Percentiles rank a stretch among this genome's conserved stretches.
Conservation (phyloP, 345 rosid genomes). For the Eucalyptus regnans region DNA sequence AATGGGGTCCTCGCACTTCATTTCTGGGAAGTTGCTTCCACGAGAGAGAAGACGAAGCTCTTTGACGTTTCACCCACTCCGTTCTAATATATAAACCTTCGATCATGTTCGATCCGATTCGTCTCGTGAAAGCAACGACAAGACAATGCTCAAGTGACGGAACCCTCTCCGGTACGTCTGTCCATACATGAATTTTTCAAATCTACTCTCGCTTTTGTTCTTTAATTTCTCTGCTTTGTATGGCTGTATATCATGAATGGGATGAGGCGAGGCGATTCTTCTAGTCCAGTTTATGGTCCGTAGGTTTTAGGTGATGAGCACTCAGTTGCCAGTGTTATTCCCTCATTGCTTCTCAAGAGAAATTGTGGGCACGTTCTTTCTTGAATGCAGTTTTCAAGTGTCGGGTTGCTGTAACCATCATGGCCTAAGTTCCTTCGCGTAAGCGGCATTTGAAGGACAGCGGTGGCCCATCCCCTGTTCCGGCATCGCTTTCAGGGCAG, state of each 20-base stretch:
- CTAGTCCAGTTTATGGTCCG: neutral
- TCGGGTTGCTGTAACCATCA: neutral
- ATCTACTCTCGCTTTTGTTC: neutral
- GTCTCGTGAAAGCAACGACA: neutral
- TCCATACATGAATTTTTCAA: neutral
- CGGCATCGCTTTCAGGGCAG: neutral
- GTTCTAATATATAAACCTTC: neutral
- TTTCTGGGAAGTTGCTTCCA: neutral
- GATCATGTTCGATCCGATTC: neutral
- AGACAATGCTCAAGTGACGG: neutral
- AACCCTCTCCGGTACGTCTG: neutral
- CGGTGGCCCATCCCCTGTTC: neutral
- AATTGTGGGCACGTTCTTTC: neutral
- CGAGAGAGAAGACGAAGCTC: neutral
- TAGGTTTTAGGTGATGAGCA: neutral
- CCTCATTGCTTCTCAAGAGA: neutral
- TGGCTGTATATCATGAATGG: neutral
- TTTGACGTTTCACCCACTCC: neutral
- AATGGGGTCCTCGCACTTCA: neutral
- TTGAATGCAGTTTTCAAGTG: neutral
- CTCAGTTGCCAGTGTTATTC: neutral
- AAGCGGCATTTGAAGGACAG: slow-evolving; percentile 1
- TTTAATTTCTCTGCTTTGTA: neutral
- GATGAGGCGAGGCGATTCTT: neutral
- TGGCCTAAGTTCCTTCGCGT: slow-evolving; percentile 18